A percentile compares a stretch with the other conserved stretches of the same genome.
These are phyloP conservation scores for Nakazawaea wickerhamii DNA, from an alignment of 805 yeast genomes.

Conservation along the genomic window DNA sequence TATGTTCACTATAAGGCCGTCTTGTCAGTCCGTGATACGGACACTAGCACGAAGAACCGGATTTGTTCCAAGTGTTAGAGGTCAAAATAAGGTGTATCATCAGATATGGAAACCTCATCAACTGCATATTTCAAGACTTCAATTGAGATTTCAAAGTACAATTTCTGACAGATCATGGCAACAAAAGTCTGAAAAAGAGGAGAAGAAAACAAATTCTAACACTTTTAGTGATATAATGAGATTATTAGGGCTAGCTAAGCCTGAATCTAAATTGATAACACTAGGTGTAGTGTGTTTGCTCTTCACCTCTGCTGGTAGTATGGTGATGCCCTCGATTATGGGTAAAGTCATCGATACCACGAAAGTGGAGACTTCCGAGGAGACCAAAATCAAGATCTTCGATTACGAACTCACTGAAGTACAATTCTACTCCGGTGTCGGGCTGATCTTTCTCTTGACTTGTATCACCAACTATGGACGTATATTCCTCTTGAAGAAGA, in stretches of 20 bases:
- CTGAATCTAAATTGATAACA: conserved; percentile 49
- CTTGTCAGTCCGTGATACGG: too few relatives aligned
- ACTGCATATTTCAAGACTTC: background rate
- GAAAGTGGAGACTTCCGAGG: conserved; percentile 24
- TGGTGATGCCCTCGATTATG: conserved; percentile 76
- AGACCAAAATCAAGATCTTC: conserved; percentile 19
- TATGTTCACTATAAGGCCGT: too few relatives aligned
- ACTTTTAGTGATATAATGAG: conserved; percentile 35
- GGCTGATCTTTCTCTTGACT: conserved; percentile 63
- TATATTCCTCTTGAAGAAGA: conserved; percentile 64
- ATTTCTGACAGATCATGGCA: too few relatives aligned
- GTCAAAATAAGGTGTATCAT: too few relatives aligned
- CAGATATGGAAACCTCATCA: background rate
- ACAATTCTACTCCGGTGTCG: conserved; percentile 60
- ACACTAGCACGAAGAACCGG: too few relatives aligned
- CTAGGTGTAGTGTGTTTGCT: conserved; percentile 61
- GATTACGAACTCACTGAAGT: conserved; percentile 52
- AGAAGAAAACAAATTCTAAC: conserved; percentile 14
- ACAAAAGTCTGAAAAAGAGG: conserved; percentile 5
- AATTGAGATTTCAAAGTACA: conserved; percentile 6
- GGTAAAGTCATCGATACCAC: conserved; percentile 83
- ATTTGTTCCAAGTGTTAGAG: too few relatives aligned
- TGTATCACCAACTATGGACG: conserved; percentile 79
- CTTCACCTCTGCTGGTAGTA: conserved; percentile 70
- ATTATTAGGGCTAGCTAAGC: conserved; percentile 49